Evolutionary conservation across 1,139 yeast species (phyloP).

Genomic region (Geotrichum carabidarum): DNA sequence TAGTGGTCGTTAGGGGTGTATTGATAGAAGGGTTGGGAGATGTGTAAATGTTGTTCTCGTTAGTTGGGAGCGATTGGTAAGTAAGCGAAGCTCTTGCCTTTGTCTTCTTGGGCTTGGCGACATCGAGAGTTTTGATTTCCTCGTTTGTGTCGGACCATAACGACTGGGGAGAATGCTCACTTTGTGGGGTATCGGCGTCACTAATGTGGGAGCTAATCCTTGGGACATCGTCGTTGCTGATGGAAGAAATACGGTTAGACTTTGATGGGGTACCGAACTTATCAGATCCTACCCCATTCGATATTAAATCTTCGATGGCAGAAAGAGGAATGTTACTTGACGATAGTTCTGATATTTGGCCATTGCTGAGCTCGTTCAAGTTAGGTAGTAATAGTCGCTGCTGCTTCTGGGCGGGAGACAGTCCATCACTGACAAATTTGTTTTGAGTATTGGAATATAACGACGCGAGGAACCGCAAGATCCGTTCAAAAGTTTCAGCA

Average conservation of each 20-base stretch:
- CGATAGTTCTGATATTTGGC: constrained; percentile 13
- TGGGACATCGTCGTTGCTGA: constrained; percentile 7
- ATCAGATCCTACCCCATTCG: constrained; percentile 4
- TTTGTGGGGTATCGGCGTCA: constrained; percentile 10
- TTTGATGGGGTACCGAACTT: constrained; percentile 9
- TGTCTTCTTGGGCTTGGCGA: not conserved
- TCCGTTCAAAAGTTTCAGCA: constrained; percentile 81
- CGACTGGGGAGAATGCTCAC: constrained; percentile 15
- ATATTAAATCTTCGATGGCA: constrained; percentile 16
- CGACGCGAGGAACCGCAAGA: constrained; percentile 78
- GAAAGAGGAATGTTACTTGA: constrained; percentile 12
- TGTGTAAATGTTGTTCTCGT: constrained; percentile 11
- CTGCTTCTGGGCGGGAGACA: constrained; percentile 13
- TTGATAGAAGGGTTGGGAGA: constrained; percentile 13
- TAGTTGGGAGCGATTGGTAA: not conserved
- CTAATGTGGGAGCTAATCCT: constrained; percentile 10
- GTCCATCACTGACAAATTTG: constrained; percentile 34
- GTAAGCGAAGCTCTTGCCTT: not conserved
- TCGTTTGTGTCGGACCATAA: constrained; percentile 11
- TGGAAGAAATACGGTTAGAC: constrained; percentile 11
- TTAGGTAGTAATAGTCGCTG: constrained; percentile 25
- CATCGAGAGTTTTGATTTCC: constrained; percentile 3
- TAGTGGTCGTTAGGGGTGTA: not conserved
- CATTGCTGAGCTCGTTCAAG: constrained; percentile 20
- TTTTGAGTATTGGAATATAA: constrained; percentile 58